phyloP scores from a whole-genome alignment of 2,329 filamentous ascomycete species.

The Beauveria bassiana region DNA sequence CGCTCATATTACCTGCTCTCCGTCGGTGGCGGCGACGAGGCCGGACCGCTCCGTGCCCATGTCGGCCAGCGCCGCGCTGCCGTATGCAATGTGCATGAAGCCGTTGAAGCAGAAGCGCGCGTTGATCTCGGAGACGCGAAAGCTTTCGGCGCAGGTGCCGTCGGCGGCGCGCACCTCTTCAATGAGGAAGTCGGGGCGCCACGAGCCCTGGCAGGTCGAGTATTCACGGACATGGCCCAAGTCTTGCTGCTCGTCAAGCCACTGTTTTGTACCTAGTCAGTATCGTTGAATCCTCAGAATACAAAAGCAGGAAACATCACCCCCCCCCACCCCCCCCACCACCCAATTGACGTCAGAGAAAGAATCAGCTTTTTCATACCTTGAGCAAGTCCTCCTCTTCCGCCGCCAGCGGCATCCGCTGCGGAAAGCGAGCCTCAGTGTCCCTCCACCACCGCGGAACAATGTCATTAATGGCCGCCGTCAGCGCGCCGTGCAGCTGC shows the following conservation, averaged over 20 bases:
- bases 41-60: conserved; percentile 10
- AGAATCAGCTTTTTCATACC: conserved; percentile 13
- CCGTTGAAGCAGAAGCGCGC: conserved; percentile 34
- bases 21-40: conserved; percentile 20
- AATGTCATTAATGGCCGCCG: conserved; percentile 26
- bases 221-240: conserved; percentile 18
- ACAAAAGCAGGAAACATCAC: too few species aligned
- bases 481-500: conserved; percentile 24
- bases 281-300: accelerated
- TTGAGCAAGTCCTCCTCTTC: conserved; percentile 24
- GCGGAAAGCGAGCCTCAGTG: conserved; percentile 20
- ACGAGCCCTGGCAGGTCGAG: conserved; percentile 22
- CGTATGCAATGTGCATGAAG: conserved; percentile 23
- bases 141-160: conserved; percentile 17
- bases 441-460: conserved; percentile 33
- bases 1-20: conserved; percentile 16
- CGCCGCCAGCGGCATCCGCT: conserved; percentile 26
- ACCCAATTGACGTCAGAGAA: not conserved
- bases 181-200: conserved; percentile 33
- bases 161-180: conserved; percentile 17
- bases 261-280: not conserved
- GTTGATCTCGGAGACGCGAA: conserved; percentile 33
- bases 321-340: too few species aligned
- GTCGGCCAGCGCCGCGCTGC: conserved; percentile 21
- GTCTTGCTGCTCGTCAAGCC: not conserved